phyloP scores from a whole-genome alignment of 352 stramenopile species.

The Aphanomyces stellatus region DNA sequence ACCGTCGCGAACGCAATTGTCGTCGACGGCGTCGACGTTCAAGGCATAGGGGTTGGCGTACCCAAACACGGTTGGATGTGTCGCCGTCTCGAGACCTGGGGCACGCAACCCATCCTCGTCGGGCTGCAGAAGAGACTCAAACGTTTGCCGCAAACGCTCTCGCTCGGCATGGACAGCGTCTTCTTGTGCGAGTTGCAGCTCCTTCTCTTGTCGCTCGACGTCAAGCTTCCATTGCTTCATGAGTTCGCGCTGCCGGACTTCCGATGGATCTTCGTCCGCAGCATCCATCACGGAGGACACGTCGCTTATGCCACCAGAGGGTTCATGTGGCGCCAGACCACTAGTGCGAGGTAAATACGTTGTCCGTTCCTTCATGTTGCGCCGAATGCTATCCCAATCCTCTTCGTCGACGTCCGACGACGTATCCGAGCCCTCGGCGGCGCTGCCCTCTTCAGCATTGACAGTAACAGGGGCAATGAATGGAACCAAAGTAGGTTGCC shows the following conservation, averaged over 20 bases:
- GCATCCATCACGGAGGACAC: background rate
- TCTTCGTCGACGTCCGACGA: background rate
- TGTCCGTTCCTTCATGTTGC: background rate
- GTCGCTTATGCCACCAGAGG: background rate
- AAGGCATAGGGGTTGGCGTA: background rate
- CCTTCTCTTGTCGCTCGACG: background rate
- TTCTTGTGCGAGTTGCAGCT: background rate
- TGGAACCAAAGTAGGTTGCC: background rate
- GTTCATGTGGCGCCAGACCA: background rate
- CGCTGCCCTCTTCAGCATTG: background rate
- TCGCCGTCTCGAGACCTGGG: background rate
- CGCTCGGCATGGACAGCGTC: background rate
- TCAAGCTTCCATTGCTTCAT: constrained; percentile 10
- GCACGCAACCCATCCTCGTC: too few relatives aligned
- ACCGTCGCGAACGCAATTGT: background rate
- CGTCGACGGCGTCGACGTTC: background rate
- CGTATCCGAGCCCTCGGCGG: background rate
- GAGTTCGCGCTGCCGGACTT: background rate
- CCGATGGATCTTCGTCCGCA: background rate
- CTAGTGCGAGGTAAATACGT: background rate
- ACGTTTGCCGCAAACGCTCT: background rate
- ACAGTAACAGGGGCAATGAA: background rate
- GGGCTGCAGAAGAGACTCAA: background rate
- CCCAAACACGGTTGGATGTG: background rate
- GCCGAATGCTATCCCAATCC: background rate